Conservation (phyloP, 2,329 filamentous ascomycete genomes). For the Hypoxylon sp. region DNA sequence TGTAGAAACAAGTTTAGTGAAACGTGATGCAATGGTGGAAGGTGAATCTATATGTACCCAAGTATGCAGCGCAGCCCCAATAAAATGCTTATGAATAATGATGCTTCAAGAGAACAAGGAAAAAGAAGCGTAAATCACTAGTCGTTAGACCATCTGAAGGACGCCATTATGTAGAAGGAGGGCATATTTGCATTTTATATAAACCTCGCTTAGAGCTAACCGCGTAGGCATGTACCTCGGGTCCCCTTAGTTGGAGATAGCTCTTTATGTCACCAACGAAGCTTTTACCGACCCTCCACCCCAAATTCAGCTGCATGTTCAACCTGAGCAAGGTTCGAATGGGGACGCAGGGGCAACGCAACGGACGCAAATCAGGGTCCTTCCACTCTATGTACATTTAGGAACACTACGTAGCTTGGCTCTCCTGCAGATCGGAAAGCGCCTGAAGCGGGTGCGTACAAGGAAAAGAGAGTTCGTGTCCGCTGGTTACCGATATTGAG, state of each 20-base stretch:
- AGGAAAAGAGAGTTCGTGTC: conserved; percentile 3
- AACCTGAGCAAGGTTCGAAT: conserved; percentile 24
- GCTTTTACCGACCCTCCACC: conserved; percentile 34
- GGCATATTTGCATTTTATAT: conserved; percentile 33
- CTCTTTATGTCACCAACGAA: conserved; percentile 26
- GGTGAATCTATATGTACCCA: conserved; percentile 25
- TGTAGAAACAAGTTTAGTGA: conserved; percentile 24
- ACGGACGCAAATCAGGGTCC: conserved; percentile 33
- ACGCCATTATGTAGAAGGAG: conserved; percentile 12
- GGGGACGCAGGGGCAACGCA: conserved; percentile 36
- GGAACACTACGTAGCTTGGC: conserved; percentile 15
- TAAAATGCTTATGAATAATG: conserved; percentile 21
- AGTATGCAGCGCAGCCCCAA: conserved; percentile 27
- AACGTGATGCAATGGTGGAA: conserved; percentile 35
- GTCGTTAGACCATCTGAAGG: conserved; percentile 29
- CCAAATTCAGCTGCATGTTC: conserved; percentile 26
- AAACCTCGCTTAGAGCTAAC: conserved; percentile 17
- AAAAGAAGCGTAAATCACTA: conserved; percentile 12
- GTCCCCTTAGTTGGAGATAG: conserved; percentile 32
- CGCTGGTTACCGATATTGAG: conserved; percentile 45
- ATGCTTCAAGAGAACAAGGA: conserved; percentile 6
- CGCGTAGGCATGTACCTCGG: conserved; percentile 25
- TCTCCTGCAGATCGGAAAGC: conserved; percentile 41
- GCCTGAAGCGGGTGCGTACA: conserved; percentile 39
- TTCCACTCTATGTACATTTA: not conserved